These are phyloP conservation scores for Epicoccum nigrum DNA, from an alignment of 2,329 filamentous ascomycete genomes.

Conservation along the genomic window DNA sequence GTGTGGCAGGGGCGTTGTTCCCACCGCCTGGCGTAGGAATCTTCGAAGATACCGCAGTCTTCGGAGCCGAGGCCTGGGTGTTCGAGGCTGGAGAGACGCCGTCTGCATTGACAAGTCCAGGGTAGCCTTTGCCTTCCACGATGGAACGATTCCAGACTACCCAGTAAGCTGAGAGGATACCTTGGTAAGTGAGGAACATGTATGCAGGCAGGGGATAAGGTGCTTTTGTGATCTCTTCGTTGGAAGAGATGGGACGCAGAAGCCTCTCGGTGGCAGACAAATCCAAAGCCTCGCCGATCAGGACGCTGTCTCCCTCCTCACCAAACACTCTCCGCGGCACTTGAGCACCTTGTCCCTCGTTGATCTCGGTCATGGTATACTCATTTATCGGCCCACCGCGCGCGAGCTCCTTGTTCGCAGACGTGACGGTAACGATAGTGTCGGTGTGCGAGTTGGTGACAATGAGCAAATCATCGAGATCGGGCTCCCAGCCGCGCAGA, in stretches of 20 bases:
- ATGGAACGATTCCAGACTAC: slow-evolving; percentile 89
- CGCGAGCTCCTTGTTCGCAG: slow-evolving; percentile 71
- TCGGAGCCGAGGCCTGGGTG: slow-evolving; percentile 31
- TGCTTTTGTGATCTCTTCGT: slow-evolving; percentile 79
- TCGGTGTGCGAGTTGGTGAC: slow-evolving; percentile 79
- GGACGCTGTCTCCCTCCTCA: slow-evolving; percentile 70
- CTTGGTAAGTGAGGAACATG: slow-evolving; percentile 87
- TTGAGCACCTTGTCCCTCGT: slow-evolving; percentile 76
- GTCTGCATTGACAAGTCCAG: slow-evolving; percentile 61
- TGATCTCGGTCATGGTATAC: slow-evolving; percentile 76
- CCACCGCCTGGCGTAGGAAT: slow-evolving; percentile 34
- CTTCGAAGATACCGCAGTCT: slow-evolving; percentile 23
- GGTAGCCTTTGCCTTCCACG: slow-evolving; percentile 72
- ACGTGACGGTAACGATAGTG: slow-evolving; percentile 79
- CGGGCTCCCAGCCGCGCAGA: slow-evolving; percentile 79
- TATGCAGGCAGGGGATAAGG: slow-evolving; percentile 81
- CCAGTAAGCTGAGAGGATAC: slow-evolving; percentile 87
- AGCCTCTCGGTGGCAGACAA: slow-evolving; percentile 83
- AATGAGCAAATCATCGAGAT: slow-evolving; percentile 80
- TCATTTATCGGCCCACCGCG: slow-evolving; percentile 66
- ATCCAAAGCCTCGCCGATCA: slow-evolving; percentile 82
- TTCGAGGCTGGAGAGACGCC: neutral
- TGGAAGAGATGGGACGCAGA: slow-evolving; percentile 74
- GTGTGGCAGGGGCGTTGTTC: slow-evolving; percentile 26
- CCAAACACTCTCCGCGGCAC: slow-evolving; percentile 52